A percentile compares a stretch with the other conserved stretches of the same genome.
These are phyloP conservation scores for Nothopassalora personata DNA, from an alignment of 2,329 filamentous ascomycete species.

Conservation along the genomic window DNA sequence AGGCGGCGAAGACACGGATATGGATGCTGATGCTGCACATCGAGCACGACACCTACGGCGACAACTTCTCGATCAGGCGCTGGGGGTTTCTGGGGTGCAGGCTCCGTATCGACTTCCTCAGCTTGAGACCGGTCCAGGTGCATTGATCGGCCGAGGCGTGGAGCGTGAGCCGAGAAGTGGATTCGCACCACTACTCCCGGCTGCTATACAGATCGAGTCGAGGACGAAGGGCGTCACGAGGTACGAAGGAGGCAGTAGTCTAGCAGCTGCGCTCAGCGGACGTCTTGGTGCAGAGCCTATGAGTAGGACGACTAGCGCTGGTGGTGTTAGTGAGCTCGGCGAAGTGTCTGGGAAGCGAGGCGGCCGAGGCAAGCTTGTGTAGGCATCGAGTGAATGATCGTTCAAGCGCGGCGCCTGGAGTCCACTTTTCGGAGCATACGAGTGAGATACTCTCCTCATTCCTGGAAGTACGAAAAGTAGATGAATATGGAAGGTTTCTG, in stretches of 20 bases:
- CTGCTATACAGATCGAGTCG: conserved; percentile 19
- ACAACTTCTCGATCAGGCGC: conserved; percentile 33
- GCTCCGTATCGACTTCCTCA: conserved; percentile 33
- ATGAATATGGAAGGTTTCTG: too few relatives aligned
- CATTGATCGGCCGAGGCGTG: conserved; percentile 31
- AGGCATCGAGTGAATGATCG: not conserved
- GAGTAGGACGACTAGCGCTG: conserved; percentile 26
- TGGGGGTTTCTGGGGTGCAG: conserved; percentile 24
- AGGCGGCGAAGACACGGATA: conserved; percentile 18
- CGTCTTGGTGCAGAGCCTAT: conserved; percentile 27
- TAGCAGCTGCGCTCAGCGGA: conserved; percentile 25
- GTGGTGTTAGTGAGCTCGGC: conserved; percentile 24
- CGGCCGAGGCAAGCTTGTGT: conserved; percentile 16
- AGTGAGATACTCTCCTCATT: not conserved
- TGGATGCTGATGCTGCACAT: conserved; percentile 18
- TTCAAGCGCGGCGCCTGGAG: not conserved
- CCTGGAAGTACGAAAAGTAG: too few relatives aligned
- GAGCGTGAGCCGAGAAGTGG: conserved; percentile 31
- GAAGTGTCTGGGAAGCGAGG: conserved; percentile 18
- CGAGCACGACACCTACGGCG: conserved; percentile 26
- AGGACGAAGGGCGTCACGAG: conserved; percentile 2
- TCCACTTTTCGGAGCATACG: not conserved
- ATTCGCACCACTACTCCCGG: conserved; percentile 28
- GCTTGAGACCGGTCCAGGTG: conserved; percentile 32
- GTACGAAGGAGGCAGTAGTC: conserved; percentile 15